Evolutionary conservation across 2,329 filamentous ascomycete genomes (phyloP), one percentile per base, ranked within the genome.

Genomic region (Stagonosporopsis rhizophila): DNA sequence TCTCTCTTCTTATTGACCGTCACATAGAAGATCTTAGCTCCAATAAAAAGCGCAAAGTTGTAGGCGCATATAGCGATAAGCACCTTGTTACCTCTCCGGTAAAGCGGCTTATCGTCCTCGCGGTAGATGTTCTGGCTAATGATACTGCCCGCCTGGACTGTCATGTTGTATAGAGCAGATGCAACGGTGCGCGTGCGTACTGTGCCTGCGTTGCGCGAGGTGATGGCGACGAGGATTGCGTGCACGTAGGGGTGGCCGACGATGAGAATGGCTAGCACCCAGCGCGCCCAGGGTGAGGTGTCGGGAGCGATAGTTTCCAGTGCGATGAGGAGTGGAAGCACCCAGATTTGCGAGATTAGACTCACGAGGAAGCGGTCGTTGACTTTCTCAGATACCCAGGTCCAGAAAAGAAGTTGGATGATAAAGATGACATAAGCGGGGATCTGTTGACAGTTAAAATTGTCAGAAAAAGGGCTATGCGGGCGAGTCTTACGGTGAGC

Each of bases 21-120:
- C 2, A 82, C 67, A 61, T 87, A 87, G 61, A 83, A 87, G 0
- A 77, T 48, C 66, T 86, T 86, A 1, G 82, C 78, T 0, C 75
- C 69, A 5, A 83, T 51, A 59, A 85, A 85, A 0, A 85, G 57
- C 0, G 77, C 66, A 11, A 88, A 80, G 23, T 83, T 81, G 20
- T 81, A 73, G 1, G 79, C 62, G 25, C 79, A 79, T 47, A 87
- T 79, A 0, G 69, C 80, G 44, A 88, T 77, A 1, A 87, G 69
- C 0, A 81, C 77, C 38, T 77, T 79, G 56, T 88, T 87, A 0
- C 86, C 86, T 0, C 77, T 75, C 2, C 77, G 74, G 56, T 87
- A 86, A 5, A 77, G 39, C 34, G 74, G 73, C 57, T 76, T 77
- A 28, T 88, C 85, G 32, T 83, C 75, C 1, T 83, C 77, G 1